Evolutionary conservation across 2,329 filamentous ascomycete species (phyloP).

Genomic region (Cladosporium sp.): DNA sequence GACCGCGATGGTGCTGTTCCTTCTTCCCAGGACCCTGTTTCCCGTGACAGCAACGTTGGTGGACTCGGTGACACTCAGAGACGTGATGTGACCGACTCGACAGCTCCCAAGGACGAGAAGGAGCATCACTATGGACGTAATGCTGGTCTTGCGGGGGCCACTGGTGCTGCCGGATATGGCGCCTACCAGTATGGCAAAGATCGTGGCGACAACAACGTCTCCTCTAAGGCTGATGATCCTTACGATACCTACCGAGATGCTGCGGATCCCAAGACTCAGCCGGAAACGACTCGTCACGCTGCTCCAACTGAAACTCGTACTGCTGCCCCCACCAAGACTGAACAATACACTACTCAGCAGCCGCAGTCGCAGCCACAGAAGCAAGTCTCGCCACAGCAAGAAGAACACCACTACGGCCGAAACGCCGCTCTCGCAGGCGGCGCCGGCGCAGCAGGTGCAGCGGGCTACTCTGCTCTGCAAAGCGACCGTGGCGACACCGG

Average conservation of each 20-base stretch:
- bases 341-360: not conserved
- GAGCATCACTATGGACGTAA: constrained; percentile 20
- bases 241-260: constrained; percentile 14
- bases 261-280: not conserved
- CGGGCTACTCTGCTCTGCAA: constrained; percentile 30
- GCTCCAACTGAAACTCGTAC: not conserved
- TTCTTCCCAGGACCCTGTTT: not conserved
- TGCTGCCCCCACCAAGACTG: not conserved
- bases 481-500: constrained; percentile 30
- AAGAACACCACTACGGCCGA: constrained; percentile 24
- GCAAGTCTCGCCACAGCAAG: not conserved
- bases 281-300: not conserved
- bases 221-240: not conserved
- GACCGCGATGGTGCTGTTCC: constrained; percentile 5
- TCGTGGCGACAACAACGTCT: not conserved
- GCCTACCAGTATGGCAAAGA: constrained; percentile 2
- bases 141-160: constrained; percentile 25
- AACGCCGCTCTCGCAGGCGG: constrained; percentile 30
- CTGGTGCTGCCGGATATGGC: constrained; percentile 23
- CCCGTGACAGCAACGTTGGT: not conserved
- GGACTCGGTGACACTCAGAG: not conserved
- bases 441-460: constrained; percentile 22
- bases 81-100: not conserved
- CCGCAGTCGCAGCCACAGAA: not conserved
- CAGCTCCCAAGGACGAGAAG: not conserved